Evolutionary conservation across 2,329 filamentous ascomycete genomes (phyloP).

Genomic region (Epichloe baconii): DNA sequence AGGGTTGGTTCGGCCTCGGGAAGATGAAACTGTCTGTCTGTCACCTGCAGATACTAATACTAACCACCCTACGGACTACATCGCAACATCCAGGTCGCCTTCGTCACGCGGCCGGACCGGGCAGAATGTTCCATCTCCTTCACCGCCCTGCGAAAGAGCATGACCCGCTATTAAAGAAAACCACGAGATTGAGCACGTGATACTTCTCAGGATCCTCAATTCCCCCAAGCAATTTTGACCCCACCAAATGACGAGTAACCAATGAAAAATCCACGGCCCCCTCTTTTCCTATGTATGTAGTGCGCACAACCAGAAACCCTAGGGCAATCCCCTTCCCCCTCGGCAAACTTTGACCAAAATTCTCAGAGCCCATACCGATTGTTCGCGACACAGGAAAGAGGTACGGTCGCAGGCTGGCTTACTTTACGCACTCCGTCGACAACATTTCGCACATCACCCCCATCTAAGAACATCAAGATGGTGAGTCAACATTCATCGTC

Average conservation of each 20-base stretch:
- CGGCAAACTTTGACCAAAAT: conserved; percentile 24
- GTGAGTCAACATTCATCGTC: conserved; percentile 25
- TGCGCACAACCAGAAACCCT: conserved; percentile 20
- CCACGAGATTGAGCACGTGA: conserved; percentile 16
- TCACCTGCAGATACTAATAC: neutral
- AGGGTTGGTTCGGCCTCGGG: neutral
- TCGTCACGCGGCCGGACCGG: neutral
- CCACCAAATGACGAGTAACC: neutral
- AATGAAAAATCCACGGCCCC: conserved; percentile 3
- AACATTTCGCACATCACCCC: conserved; percentile 25
- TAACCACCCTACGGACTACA: too few relatives aligned
- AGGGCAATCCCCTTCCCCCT: conserved; percentile 22
- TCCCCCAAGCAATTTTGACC: neutral
- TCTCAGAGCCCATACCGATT: conserved; percentile 14
- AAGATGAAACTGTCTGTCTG: neutral
- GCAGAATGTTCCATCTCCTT: neutral
- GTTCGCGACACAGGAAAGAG: conserved; percentile 22
- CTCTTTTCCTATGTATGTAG: neutral
- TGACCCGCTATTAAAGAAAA: neutral
- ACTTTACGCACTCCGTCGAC: conserved; percentile 23
- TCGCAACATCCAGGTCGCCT: neutral
- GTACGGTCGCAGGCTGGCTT: conserved; percentile 22
- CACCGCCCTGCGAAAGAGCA: neutral
- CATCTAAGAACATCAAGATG: conserved; percentile 33
- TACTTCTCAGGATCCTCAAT: too few relatives aligned